Evolutionary conservation across 169 alveolate species (phyloP), one percentile per base, ranked within the genome.

Genomic region (Theileria equi): DNA sequence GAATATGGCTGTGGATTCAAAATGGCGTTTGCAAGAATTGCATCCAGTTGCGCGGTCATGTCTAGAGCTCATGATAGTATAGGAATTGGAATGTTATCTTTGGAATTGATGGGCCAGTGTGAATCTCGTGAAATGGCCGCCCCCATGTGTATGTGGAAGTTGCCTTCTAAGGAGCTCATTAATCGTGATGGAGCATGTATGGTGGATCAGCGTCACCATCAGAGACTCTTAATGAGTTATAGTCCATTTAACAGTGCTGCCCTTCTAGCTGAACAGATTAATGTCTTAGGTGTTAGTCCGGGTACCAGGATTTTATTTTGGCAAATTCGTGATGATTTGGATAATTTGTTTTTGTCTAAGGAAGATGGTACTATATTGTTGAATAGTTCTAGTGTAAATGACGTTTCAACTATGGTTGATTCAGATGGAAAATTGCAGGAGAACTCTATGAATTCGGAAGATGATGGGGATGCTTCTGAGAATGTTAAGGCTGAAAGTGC

Each of bases 1-100:
- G 88, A 80, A 31, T 90, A 92, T 49, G 96, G 96, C 16, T 60
- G 81, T 32, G 96, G 96, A 17, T 92, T 92, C 80, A 92, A 92
- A 78, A 81, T 86, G 80, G 90, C 96, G 6, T 89, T 76, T 63
- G 94, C 93, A 17, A 84, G 96, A 17, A 67, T 88, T 28, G 87
- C 95, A 5, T 80, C 88, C 59, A 85, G 92, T 58, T 90, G 95
- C 58, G 91, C 92, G 31, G 90, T 92, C 25, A 88, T 90, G 92
- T 89, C 96, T 2, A 77, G 93, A 19, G 89, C 96, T 2, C 81
- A 69, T 23, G 88, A 89, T 19, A 82, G 86, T 25, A 88, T 92
- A 17, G 96, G 96, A 29, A 84, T 92, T 2, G 96, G 96, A 17
- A 76, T 92, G 88, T 64, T 92, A 36, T 83, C 93, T 6, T 61